phyloP scores from a whole-genome alignment of 192 early-diverging fungal genomes.

The Geranomyces variabilis region DNA sequence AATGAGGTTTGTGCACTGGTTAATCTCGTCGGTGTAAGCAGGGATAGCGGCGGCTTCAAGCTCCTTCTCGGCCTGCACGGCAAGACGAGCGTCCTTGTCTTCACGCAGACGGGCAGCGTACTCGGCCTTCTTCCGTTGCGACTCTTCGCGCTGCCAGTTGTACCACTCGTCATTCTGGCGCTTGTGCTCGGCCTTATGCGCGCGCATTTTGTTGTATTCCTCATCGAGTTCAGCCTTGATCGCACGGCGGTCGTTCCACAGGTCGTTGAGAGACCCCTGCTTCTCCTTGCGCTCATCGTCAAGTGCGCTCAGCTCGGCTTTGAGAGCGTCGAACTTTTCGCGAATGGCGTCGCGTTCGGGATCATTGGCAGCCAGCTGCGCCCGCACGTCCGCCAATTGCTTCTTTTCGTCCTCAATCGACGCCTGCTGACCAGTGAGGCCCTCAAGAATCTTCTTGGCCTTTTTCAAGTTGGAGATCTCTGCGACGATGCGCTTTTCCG shows the following conservation, averaged over 20 bases:
- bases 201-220: slow-evolving; percentile 67
- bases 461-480: slow-evolving; percentile 82
- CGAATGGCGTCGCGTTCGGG: slow-evolving; percentile 58
- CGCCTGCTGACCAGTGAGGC: slow-evolving; percentile 23
- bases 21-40: slow-evolving; percentile 85
- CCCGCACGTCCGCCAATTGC: slow-evolving; percentile 58
- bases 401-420: slow-evolving; percentile 68
- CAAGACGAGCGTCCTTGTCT: slow-evolving; percentile 69
- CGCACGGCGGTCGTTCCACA: slow-evolving; percentile 72
- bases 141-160: slow-evolving; percentile 69
- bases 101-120: slow-evolving; percentile 69
- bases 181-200: slow-evolving; percentile 72
- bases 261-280: slow-evolving; percentile 65
- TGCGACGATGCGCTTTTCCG: slow-evolving; percentile 85
- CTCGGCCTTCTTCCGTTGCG: slow-evolving; percentile 66
- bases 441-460: slow-evolving; percentile 72
- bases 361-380: slow-evolving; percentile 55
- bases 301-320: slow-evolving; percentile 72
- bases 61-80: slow-evolving; percentile 71
- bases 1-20: slow-evolving; percentile 79
- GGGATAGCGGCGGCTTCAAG: slow-evolving; percentile 85
- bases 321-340: slow-evolving; percentile 69
- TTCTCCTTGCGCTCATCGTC: slow-evolving; percentile 64
- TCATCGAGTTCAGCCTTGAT: slow-evolving; percentile 73
- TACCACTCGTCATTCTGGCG: slow-evolving; percentile 74